Evolutionary conservation across 768 basidiomycete genomes (phyloP).

Genomic region (Pleurotus tuber-regium): DNA sequence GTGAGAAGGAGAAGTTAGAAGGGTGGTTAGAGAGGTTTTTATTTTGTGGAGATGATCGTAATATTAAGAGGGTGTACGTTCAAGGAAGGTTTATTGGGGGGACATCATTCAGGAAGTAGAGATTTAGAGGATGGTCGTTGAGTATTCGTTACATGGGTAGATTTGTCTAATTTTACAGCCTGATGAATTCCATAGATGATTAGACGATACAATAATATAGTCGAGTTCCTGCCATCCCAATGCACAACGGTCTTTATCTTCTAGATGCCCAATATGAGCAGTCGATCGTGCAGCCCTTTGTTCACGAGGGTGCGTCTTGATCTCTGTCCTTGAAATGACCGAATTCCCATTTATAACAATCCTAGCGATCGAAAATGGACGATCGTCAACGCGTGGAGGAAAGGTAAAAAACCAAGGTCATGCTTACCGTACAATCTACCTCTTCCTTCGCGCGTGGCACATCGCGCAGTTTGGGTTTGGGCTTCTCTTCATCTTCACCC

Average conservation of each 20-base stretch:
- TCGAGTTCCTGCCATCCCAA: no score
- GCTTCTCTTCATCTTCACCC: constrained; percentile 12
- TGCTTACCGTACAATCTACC: constrained; percentile 56
- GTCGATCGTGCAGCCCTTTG: no score
- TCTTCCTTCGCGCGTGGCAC: constrained; percentile 64
- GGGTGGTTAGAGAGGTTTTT: constrained; percentile 78
- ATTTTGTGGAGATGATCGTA: constrained; percentile 85
- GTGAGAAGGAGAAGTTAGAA: constrained; percentile 39
- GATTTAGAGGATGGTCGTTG: no score
- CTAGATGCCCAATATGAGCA: no score
- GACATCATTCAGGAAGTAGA: constrained; percentile 26
- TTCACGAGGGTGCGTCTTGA: no score
- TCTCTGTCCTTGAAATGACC: constrained; percentile 38
- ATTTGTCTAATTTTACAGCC: no score
- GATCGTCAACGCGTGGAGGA: neutral
- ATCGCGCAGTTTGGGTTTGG: constrained; percentile 25
- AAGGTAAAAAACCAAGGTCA: neutral
- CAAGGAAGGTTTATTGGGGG: constrained; percentile 81
- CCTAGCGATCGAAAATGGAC: constrained; percentile 37
- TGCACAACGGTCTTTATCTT: no score
- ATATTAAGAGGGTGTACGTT: constrained; percentile 80
- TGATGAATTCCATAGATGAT: no score
- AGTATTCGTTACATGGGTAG: no score
- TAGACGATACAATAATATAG: no score
- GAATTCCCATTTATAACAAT: constrained; percentile 81